Percentiles rank a stretch among this genome's conserved stretches.
phyloP scores from a whole-genome alignment of 2,329 filamentous ascomycete species.

The Pestalotiopsis sp. region DNA sequence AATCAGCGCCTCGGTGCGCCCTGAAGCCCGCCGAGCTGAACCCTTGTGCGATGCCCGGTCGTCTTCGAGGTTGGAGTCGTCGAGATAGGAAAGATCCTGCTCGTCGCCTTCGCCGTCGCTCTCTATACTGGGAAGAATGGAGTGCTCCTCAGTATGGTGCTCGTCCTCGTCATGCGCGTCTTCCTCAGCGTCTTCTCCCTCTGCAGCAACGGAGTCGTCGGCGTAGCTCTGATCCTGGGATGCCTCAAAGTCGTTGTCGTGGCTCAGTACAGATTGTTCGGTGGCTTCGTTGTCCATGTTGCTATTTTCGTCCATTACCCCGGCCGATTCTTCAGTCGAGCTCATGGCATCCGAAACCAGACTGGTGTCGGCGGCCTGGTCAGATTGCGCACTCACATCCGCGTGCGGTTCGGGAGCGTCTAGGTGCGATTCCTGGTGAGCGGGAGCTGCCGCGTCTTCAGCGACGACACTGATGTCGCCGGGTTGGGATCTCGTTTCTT shows the following conservation, averaged over 20 bases:
- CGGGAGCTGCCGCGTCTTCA: slow-evolving; percentile 17
- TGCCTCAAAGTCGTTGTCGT: slow-evolving; percentile 2
- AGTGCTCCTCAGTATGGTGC: not conserved
- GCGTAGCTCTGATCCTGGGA: not conserved
- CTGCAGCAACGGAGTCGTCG: not conserved
- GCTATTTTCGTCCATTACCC: slow-evolving; percentile 7
- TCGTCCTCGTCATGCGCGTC: slow-evolving; percentile 3
- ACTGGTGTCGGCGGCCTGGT: slow-evolving; percentile 2
- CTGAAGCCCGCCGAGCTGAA: slow-evolving; percentile 33
- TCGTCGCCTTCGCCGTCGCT: slow-evolving; percentile 9
- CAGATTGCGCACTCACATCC: not conserved
- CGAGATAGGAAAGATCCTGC: not conserved
- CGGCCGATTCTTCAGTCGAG: not conserved
- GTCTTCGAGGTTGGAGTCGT: not conserved
- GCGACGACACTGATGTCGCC: slow-evolving; percentile 7
- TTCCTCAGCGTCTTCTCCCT: not conserved
- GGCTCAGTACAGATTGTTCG: not conserved
- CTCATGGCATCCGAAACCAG: slow-evolving; percentile 1
- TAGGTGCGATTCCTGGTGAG: slow-evolving; percentile 21
- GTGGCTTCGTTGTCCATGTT: not conserved
- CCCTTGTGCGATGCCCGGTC: slow-evolving; percentile 15
- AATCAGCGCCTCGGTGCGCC: slow-evolving; percentile 52
- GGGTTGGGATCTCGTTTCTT: slow-evolving; percentile 24
- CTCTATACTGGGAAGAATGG: slow-evolving; percentile 11
- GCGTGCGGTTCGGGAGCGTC: slow-evolving; percentile 8